phyloP scores from a whole-genome alignment of 2,329 filamentous ascomycete genomes.

The Thelonectria discophora region DNA sequence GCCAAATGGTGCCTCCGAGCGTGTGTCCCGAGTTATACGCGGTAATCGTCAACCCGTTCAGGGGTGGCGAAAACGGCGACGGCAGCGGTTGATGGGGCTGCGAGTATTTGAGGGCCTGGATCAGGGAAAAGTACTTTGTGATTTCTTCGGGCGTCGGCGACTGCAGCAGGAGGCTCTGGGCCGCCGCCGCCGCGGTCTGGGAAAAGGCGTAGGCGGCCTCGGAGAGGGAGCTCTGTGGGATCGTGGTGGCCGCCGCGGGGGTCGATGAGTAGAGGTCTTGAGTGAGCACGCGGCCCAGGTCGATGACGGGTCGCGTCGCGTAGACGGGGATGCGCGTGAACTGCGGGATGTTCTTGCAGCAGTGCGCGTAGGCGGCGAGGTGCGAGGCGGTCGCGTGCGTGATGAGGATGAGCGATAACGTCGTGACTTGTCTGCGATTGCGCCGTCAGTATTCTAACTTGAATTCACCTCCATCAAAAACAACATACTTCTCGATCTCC shows the following conservation, averaged over 20 bases:
- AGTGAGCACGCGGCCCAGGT: conserved; percentile 87
- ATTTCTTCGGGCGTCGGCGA: conserved; percentile 89
- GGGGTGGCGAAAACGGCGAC: conserved; percentile 85
- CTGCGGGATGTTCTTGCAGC: conserved; percentile 93
- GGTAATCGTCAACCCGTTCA: conserved; percentile 92
- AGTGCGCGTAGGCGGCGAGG: conserved; percentile 92
- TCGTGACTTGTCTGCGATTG: conserved; percentile 78
- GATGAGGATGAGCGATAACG: conserved; percentile 90
- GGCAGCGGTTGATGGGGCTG: conserved; percentile 91
- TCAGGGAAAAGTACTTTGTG: conserved; percentile 86
- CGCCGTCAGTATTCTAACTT: conserved; percentile 33
- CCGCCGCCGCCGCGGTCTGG: conserved; percentile 58
- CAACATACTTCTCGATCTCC: conserved; percentile 84
- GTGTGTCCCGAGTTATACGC: conserved; percentile 97
- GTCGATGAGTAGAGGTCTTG: conserved; percentile 94
- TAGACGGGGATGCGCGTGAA: conserved; percentile 95
- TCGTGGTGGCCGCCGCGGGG: conserved; percentile 84
- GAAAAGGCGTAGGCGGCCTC: conserved; percentile 66
- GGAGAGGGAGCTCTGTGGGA: conserved; percentile 76
- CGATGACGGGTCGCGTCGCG: conserved; percentile 91
- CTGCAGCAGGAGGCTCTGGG: conserved; percentile 68
- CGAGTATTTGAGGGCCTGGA: conserved; percentile 94
- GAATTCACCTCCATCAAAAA: not conserved
- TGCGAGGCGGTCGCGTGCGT: conserved; percentile 94
- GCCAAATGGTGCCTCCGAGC: conserved; percentile 97